A percentile compares a stretch with the other conserved stretches of the same genome.
Evolutionary conservation across 805 yeast species (phyloP).

Genomic region (Candida coleopterorum): DNA sequence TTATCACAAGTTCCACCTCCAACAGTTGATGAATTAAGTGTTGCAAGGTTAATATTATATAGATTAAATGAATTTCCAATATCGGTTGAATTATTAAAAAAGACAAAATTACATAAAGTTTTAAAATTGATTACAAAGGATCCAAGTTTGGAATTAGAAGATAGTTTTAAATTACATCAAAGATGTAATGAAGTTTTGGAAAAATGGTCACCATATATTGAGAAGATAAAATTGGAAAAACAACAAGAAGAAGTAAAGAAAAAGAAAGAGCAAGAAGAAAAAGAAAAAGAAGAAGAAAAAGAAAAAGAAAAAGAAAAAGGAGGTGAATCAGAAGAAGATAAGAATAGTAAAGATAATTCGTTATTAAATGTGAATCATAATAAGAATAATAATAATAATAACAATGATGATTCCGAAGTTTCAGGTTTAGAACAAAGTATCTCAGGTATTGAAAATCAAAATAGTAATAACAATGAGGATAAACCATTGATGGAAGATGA

Average conservation of each 20-base stretch:
- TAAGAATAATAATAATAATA: slow-evolving; percentile 15
- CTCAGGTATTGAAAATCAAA: slow-evolving; percentile 4
- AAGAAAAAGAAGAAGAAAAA: background rate
- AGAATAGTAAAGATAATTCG: background rate
- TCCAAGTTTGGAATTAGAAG: slow-evolving; percentile 35
- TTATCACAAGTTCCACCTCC: slow-evolving; percentile 33
- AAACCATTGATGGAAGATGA: background rate
- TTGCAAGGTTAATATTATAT: slow-evolving; percentile 35
- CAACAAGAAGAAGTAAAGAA: slow-evolving; percentile 9
- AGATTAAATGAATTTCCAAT: slow-evolving; percentile 42
- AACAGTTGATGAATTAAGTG: slow-evolving; percentile 40
- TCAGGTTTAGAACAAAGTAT: slow-evolving; percentile 17
- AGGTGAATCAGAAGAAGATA: slow-evolving; percentile 4
- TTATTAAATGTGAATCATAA: slow-evolving; percentile 4
- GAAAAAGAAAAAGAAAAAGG: background rate
- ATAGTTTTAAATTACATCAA: slow-evolving; percentile 43
- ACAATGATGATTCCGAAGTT: slow-evolving; percentile 21
- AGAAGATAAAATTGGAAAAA: slow-evolving; percentile 31
- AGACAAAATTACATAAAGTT: slow-evolving; percentile 50
- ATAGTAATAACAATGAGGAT: slow-evolving; percentile 1
- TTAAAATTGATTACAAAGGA: slow-evolving; percentile 43
- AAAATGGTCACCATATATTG: slow-evolving; percentile 38
- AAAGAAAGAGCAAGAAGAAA: background rate
- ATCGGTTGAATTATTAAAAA: slow-evolving; percentile 32
- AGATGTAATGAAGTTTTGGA: slow-evolving; percentile 36